A percentile compares a stretch with the other conserved stretches of the same genome.
Evolutionary conservation across 2,329 filamentous ascomycete species (phyloP).

Genomic region (Aureobasidium musti): DNA sequence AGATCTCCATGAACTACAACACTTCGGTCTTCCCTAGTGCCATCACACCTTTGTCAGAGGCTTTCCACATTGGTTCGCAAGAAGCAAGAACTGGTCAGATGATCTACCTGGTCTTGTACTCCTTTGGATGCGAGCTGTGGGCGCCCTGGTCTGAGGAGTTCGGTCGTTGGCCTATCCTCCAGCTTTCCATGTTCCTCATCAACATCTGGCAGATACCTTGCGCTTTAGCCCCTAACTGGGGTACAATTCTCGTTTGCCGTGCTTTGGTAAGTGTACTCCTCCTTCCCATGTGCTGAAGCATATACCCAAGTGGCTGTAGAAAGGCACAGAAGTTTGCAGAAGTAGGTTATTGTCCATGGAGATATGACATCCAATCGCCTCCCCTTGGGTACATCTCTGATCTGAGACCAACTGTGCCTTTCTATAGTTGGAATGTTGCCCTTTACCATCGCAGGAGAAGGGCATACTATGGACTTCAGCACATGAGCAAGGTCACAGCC

Average conservation of each 20-base stretch:
- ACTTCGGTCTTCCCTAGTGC: slow-evolving; percentile 53
- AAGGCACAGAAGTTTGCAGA: neutral
- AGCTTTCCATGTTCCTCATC: slow-evolving; percentile 71
- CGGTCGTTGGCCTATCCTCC: slow-evolving; percentile 73
- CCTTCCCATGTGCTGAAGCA: neutral
- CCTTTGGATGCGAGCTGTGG: slow-evolving; percentile 86
- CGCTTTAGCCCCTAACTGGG: slow-evolving; percentile 48
- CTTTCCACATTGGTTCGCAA: slow-evolving; percentile 69
- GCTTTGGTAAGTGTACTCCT: slow-evolving; percentile 46
- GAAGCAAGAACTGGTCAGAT: slow-evolving; percentile 72
- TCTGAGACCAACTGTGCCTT: neutral
- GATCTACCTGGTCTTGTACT: slow-evolving; percentile 77
- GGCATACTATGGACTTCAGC: neutral
- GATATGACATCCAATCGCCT: neutral
- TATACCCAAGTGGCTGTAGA: neutral
- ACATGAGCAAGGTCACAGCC: neutral
- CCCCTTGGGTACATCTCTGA: neutral
- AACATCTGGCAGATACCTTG: slow-evolving; percentile 72
- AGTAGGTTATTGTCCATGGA: neutral
- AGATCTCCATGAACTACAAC: slow-evolving; percentile 57
- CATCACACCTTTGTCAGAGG: slow-evolving; percentile 52
- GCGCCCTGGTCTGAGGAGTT: slow-evolving; percentile 85
- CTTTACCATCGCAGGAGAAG: too few relatives aligned
- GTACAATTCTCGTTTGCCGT: slow-evolving; percentile 48
- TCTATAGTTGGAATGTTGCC: neutral